Percentiles rank a stretch among this genome's conserved stretches.
Evolutionary conservation across 768 basidiomycete species (phyloP).

Genomic region (Termitomyces sp.): DNA sequence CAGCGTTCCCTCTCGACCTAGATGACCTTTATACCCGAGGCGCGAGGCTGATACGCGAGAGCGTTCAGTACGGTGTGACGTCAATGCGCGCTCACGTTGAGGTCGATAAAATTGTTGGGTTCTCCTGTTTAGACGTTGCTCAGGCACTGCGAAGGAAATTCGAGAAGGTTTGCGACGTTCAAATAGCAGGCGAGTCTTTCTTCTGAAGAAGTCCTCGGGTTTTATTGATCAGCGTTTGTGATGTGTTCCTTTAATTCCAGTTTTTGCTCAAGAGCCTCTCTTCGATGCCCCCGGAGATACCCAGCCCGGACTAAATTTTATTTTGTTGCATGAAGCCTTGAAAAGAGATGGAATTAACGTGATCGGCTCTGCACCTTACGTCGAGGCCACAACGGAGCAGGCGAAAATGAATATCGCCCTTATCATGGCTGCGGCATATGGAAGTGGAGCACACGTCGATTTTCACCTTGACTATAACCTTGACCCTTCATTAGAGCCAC

Average conservation of each 20-base stretch:
- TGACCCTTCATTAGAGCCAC: constrained; percentile 44
- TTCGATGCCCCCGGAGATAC: constrained; percentile 33
- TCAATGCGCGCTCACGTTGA: constrained; percentile 68
- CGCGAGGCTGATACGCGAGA: constrained; percentile 49
- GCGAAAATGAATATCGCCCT: constrained; percentile 52
- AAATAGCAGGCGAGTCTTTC: constrained; percentile 46
- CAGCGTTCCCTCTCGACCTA: constrained; percentile 36
- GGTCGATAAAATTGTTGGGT: constrained; percentile 51
- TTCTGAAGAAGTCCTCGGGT: constrained; percentile 6
- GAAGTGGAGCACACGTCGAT: constrained; percentile 42
- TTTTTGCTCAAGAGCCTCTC: constrained; percentile 60
- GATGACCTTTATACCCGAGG: constrained; percentile 52
- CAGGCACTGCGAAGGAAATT: constrained; percentile 45
- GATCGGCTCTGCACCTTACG: constrained; percentile 64
- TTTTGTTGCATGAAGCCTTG: constrained; percentile 41
- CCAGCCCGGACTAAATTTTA: constrained; percentile 41
- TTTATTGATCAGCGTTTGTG: constrained; percentile 9
- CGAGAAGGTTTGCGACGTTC: constrained; percentile 46
- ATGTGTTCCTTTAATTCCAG: constrained; percentile 24
- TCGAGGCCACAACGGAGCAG: constrained; percentile 46
- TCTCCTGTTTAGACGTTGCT: constrained; percentile 51
- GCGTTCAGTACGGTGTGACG: constrained; percentile 60
- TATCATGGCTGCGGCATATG: constrained; percentile 45
- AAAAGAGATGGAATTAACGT: constrained; percentile 38
- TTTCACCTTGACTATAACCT: constrained; percentile 72